These are phyloP conservation scores for Pichia scutulata DNA, from an alignment of 805 yeast species.

Conservation along the genomic window DNA sequence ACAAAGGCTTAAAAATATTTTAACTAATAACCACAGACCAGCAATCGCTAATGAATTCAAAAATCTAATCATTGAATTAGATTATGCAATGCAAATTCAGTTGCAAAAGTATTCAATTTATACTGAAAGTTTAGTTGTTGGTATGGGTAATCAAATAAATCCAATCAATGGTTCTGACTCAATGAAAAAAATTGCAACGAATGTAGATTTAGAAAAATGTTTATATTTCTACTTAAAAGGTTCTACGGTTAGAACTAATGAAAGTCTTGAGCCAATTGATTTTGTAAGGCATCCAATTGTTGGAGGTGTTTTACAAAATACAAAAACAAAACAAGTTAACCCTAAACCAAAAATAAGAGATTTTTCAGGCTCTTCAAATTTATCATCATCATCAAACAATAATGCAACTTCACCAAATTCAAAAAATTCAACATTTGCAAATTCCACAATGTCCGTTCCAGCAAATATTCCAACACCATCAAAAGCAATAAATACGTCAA, in stretches of 20 bases:
- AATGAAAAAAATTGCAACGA: conserved; percentile 67
- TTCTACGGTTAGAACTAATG: conserved; percentile 28
- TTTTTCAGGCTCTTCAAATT: neutral
- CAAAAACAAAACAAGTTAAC: neutral
- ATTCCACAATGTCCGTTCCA: neutral
- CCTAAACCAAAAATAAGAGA: neutral
- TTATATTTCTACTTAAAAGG: conserved; percentile 55
- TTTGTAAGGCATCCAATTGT: conserved; percentile 67
- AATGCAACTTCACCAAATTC: neutral
- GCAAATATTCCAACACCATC: neutral
- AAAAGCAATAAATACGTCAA: neutral
- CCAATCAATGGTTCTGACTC: conserved; percentile 57
- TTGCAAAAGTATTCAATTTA: conserved; percentile 83
- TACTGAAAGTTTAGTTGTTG: conserved; percentile 75
- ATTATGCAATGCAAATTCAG: conserved; percentile 83
- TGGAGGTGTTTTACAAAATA: conserved; percentile 15
- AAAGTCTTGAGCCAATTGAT: conserved; percentile 51
- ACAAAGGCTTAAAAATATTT: conserved; percentile 64
- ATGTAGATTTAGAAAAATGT: conserved; percentile 78
- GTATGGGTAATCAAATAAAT: conserved; percentile 73
- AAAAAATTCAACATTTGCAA: neutral
- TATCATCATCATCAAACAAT: neutral
- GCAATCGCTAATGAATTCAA: conserved; percentile 61
- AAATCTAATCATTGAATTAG: conserved; percentile 76
- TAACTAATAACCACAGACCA: conserved; percentile 71